Conservation (phyloP, 805 yeast genomes). For the Isabelozyma gotoi region DNA sequence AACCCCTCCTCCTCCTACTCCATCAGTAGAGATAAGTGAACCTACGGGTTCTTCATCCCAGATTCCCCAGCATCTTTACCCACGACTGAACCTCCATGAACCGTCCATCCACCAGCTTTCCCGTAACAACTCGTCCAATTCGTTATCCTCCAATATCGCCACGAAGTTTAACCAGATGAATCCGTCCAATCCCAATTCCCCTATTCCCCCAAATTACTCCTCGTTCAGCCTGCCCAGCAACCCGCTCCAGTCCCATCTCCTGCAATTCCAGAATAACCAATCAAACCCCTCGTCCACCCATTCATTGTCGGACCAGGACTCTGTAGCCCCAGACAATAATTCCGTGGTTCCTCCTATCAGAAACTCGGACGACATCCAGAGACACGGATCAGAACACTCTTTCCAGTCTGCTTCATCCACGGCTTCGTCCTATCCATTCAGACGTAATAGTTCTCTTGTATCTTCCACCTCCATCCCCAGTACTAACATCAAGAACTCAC, state of each 20-base stretch:
- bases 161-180: constrained; percentile 3
- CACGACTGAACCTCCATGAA: not conserved
- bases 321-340: not conserved
- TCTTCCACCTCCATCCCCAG: constrained; percentile 11
- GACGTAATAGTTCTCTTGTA: constrained; percentile 18
- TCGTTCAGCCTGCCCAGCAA: not conserved
- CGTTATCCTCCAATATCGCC: constrained; percentile 12
- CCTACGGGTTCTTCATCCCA: not conserved
- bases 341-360: not conserved
- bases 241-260: not conserved
- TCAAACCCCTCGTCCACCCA: not conserved
- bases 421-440: constrained; percentile 1
- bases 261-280: not conserved
- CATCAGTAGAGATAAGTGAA: not conserved
- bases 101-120: not conserved
- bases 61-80: not conserved
- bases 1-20: not conserved
- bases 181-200: not conserved
- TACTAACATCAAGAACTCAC: constrained; percentile 1
- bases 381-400: not conserved
- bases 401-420: not conserved
- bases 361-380: not conserved
- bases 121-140: constrained; percentile 6
- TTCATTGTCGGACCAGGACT: not conserved
- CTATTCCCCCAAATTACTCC: not conserved